phyloP scores from a whole-genome alignment of 805 yeast species.

The Suhomyces canberraensis region DNA sequence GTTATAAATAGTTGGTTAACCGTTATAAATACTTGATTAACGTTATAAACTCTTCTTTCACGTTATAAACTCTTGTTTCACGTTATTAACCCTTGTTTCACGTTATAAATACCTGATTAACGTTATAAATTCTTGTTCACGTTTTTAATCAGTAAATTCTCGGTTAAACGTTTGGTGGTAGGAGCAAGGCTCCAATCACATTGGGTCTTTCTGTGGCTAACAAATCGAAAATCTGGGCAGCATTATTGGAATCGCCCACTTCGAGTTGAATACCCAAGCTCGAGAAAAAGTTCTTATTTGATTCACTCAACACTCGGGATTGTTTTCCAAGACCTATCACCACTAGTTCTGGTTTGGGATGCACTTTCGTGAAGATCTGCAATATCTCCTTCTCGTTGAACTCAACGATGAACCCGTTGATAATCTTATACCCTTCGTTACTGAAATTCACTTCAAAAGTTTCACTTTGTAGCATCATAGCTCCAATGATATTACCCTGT shows the following conservation, averaged over 20 bases:
- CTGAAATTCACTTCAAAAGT: slow-evolving; percentile 57
- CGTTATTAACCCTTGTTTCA: too few species aligned
- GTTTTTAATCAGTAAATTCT: too few species aligned
- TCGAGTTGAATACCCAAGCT: slow-evolving; percentile 69
- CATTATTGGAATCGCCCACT: slow-evolving; percentile 57
- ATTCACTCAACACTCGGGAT: slow-evolving; percentile 60
- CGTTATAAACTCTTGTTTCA: too few species aligned
- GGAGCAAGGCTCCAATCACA: slow-evolving; percentile 67
- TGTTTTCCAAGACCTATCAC: slow-evolving; percentile 69
- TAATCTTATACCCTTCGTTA: slow-evolving; percentile 42
- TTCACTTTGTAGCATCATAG: slow-evolving; percentile 53
- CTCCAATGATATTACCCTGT: slow-evolving; percentile 40
- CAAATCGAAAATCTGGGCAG: slow-evolving; percentile 69
- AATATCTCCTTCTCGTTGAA: slow-evolving; percentile 41
- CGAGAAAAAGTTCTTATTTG: slow-evolving; percentile 47
- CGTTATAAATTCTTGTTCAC: too few species aligned
- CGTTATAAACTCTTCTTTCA: too few species aligned
- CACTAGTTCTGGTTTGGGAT: slow-evolving; percentile 76
- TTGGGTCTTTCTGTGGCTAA: slow-evolving; percentile 77
- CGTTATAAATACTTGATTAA: too few species aligned
- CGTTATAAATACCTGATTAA: too few species aligned
- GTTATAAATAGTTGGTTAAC: too few species aligned
- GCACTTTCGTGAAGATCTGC: slow-evolving; percentile 49
- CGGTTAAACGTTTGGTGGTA: slow-evolving; percentile 67
- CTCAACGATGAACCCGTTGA: slow-evolving; percentile 52